Evolutionary conservation across 2,329 filamentous ascomycete genomes (phyloP), one percentile per base, ranked within the genome.

Genomic region (Fusarium continuum): DNA sequence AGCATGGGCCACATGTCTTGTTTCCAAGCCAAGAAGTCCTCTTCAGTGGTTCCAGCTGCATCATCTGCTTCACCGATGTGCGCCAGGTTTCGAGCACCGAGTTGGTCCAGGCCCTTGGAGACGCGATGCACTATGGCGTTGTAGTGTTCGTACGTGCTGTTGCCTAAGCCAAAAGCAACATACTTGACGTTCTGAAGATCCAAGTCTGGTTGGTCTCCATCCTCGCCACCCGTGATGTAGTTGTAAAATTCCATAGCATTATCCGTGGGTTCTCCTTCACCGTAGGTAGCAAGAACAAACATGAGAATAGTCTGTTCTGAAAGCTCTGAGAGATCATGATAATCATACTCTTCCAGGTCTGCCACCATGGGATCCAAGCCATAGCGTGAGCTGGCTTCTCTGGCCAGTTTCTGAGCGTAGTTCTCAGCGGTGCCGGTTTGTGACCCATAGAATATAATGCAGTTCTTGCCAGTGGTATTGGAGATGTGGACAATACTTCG

Each of bases 291-390:
- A 1, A 50, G 36, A 0, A 50, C 38, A 8, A 50, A 50, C 46
- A 50, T 50, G 0, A 50, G 16, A 14, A 50, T 16, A 4, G 29
- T 26, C 3, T 50, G 36, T 14, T 32, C 46, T 1, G 46, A 32
- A 0, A 50, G 20, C 5, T 50, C 46, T 0, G 26, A 44, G 0
- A 50, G 38, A 4, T 44, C 46, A 14, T 32, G 29, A 7, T 45
- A 50, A 22, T 50, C 46, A 5, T 50, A 50, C 9, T 50, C 46
- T 2, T 50, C 46, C 4, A 50, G 46, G 4, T 50, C 46, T 8
- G 46, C 46, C n/a, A 50, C 46, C 26, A 50, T 50, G 5, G 46
- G 26, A 19, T 50, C 36, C 2, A 50, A 22, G 4, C 46, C 46
- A 16, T 45, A 50, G 8, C 46, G 38, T 0, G 46, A 50, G 44